A percentile compares a stretch with the other conserved stretches of the same genome.
These are phyloP conservation scores for Incumbomyces delicatus DNA, from an alignment of 2,329 filamentous ascomycete species.

Conservation along the genomic window DNA sequence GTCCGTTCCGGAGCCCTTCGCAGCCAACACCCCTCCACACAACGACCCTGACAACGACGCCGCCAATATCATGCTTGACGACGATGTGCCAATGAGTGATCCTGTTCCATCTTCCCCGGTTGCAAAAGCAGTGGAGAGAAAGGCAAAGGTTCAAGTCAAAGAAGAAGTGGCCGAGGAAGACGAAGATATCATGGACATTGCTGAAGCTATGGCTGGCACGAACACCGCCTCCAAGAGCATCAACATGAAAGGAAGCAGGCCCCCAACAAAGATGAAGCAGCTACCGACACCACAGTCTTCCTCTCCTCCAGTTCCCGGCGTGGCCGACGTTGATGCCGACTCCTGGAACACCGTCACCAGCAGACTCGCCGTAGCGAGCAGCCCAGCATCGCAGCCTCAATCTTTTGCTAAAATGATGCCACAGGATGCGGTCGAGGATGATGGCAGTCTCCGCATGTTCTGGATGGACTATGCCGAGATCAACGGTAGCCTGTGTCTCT, in stretches of 20 bases:
- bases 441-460: conserved; percentile 87
- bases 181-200: conserved; percentile 75
- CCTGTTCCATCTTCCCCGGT: conserved; percentile 78
- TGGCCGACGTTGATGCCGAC: conserved; percentile 61
- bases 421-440: conserved; percentile 80
- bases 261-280: conserved; percentile 61
- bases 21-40: conserved; percentile 34
- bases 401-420: conserved; percentile 71
- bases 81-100: conserved; percentile 78
- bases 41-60: conserved; percentile 44
- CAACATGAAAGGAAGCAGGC: conserved; percentile 74
- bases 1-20: conserved; percentile 13
- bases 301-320: conserved; percentile 53
- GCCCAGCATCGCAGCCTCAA: conserved; percentile 53
- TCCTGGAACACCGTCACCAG: conserved; percentile 82
- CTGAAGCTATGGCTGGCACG: conserved; percentile 59
- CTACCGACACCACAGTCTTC: conserved; percentile 66
- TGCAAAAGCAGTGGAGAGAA: conserved; percentile 66
- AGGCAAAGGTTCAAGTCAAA: conserved; percentile 46
- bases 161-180: conserved; percentile 71
- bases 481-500: conserved; percentile 82
- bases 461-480: conserved; percentile 95
- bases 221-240: conserved; percentile 57
- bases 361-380: conserved; percentile 70
- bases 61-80: conserved; percentile 51